Evolutionary conservation across 805 yeast species (phyloP), one percentile per base, ranked within the genome.

Genomic region (Suhomyces pyralidae): DNA sequence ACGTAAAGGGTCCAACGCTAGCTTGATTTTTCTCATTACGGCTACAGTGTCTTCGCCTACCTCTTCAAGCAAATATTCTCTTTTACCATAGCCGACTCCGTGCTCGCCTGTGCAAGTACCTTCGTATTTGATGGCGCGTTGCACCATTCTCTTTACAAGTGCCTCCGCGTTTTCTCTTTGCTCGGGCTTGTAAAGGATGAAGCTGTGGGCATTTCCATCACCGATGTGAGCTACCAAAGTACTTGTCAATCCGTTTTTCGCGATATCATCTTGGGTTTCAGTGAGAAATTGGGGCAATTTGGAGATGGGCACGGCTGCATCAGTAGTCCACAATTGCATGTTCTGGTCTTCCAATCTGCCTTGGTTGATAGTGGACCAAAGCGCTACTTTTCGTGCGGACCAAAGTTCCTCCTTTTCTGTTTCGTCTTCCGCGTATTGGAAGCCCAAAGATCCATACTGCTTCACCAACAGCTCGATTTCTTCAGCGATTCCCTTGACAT

Each of bases 141-240:
- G 60, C 20, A 62, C 65, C 60, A 62, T 59, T 24, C 62, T 48
- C 50, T 61, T 62, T 32, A 62, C 66, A 17, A 56, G 58, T 15
- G 42, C 55, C 47, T 61, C 56, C 20, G 62, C 58, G 32, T 53
- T 38, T 5, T 26, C 44, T 51, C 59, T 57, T 50, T 62, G 61
- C 38, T 61, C 59, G 34, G 59, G 52, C 50, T 53, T 58, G 66
- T 83, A 86, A 6, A 85, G 70, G 22, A 88, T 76, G 55, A 85
- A 74, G 36, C 87, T 81, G 62, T 88, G 96, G 67, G 88, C 82
- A 66, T 88, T 88, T 34, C 94, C 94, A 65, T 88, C 96, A 28
- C 94, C 94, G 43, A 87, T 89, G 67, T 88, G 96, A 6, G 93
- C 93, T 43, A 88, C 81, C 28, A 85, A 80, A 1, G 89, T 82